These are phyloP conservation scores for Curvularia sp. DNA, from an alignment of 2,329 filamentous ascomycete species.

Conservation along the genomic window DNA sequence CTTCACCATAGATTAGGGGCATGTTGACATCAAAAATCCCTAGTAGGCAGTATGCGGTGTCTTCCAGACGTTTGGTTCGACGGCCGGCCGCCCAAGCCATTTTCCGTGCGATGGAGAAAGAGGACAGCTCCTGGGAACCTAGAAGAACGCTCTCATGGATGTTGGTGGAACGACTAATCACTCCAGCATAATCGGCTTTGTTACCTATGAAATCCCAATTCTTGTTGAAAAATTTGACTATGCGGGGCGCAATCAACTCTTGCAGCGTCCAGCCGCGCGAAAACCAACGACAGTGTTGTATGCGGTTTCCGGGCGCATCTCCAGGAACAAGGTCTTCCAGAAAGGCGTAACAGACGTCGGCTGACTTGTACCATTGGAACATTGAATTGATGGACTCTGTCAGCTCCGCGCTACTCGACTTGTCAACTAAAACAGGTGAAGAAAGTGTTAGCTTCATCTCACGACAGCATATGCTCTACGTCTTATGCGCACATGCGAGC, in stretches of 20 bases:
- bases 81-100: constrained; percentile 30
- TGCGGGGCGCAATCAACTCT: constrained; percentile 20
- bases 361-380: constrained; percentile 24
- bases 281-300: constrained; percentile 26
- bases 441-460: neutral
- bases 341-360: constrained; percentile 22
- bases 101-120: constrained; percentile 12
- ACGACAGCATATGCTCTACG: too few species aligned
- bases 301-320: neutral
- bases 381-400: constrained; percentile 27
- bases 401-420: constrained; percentile 17
- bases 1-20: constrained; percentile 40
- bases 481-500: neutral
- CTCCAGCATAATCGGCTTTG: neutral
- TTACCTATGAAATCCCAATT: neutral
- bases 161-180: neutral
- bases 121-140: neutral
- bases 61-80: constrained; percentile 27
- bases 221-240: constrained; percentile 12
- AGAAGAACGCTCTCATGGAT: neutral
- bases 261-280: constrained; percentile 29
- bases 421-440: constrained; percentile 14
- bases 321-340: constrained; percentile 11
- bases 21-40: constrained; percentile 33
- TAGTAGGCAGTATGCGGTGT: constrained; percentile 24